phyloP scores from a whole-genome alignment of 768 basidiomycete species.

The Calocybe indica region DNA sequence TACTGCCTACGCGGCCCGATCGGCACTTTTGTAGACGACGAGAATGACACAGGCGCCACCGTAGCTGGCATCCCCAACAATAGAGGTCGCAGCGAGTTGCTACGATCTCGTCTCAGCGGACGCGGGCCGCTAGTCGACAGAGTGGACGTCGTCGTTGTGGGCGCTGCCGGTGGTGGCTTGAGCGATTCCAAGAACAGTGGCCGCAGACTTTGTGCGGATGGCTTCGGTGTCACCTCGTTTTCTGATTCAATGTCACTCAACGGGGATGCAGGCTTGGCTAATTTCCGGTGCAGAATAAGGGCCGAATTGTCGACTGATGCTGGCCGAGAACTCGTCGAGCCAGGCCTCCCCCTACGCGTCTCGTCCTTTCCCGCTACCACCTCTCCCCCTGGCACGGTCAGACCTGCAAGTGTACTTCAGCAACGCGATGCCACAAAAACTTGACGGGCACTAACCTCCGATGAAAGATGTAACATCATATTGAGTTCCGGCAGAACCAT shows the following conservation, averaged over 20 bases:
- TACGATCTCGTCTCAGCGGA: slow-evolving; percentile 2
- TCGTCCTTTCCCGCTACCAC: no score
- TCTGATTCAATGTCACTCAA: slow-evolving; percentile 14
- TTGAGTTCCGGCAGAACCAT: slow-evolving; percentile 44
- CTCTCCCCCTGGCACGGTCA: slow-evolving; percentile 10
- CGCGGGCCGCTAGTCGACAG: neutral
- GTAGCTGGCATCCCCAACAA: slow-evolving; percentile 26
- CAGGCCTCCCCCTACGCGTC: no score
- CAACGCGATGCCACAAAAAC: neutral
- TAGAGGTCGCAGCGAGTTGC: slow-evolving; percentile 21
- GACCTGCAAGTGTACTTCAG: slow-evolving; percentile 10
- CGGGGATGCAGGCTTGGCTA: neutral
- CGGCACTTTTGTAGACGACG: slow-evolving; percentile 19
- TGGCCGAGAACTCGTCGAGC: no score
- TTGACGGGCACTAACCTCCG: slow-evolving; percentile 27
- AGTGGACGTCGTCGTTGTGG: neutral
- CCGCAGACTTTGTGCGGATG: slow-evolving; percentile 2
- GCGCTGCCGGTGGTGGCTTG: neutral
- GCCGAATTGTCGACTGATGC: no score
- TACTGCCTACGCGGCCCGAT: slow-evolving; percentile 22
- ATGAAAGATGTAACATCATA: slow-evolving; percentile 78
- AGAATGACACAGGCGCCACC: slow-evolving; percentile 13
- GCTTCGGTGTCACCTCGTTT: slow-evolving; percentile 5
- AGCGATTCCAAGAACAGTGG: slow-evolving; percentile 7
- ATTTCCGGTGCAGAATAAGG: neutral